Conservation (phyloP, 106 monocot genomes). For the Acorus gramineus region DNA sequence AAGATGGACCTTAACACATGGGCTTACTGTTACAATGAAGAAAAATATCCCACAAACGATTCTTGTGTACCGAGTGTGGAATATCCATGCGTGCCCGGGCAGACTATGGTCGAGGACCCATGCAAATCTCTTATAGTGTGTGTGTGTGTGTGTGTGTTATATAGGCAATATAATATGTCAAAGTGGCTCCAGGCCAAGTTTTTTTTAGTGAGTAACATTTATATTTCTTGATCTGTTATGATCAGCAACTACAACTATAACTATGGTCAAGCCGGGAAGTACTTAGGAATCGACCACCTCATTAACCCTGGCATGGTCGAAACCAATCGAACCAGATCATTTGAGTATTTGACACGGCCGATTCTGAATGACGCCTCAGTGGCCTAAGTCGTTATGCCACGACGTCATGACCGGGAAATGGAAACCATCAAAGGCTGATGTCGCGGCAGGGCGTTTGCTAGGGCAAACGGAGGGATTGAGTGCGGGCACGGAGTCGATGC, state of each 20-base stretch:
- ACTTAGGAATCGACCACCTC: too few relatives aligned
- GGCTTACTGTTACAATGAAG: slow-evolving; percentile 23
- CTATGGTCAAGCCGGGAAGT: slow-evolving; percentile 5
- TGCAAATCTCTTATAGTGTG: slow-evolving; percentile 18
- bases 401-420: too few relatives aligned
- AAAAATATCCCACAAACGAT: neutral
- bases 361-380: too few relatives aligned
- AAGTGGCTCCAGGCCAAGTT: too few relatives aligned
- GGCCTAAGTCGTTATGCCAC: too few relatives aligned
- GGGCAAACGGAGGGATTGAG: too few relatives aligned
- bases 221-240: neutral
- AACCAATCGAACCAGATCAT: too few relatives aligned
- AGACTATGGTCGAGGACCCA: slow-evolving; percentile 26
- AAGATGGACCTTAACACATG: slow-evolving; percentile 11
- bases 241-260: slow-evolving; percentile 25
- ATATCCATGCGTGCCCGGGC: slow-evolving; percentile 9
- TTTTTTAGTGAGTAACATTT: neutral
- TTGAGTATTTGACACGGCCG: too few relatives aligned
- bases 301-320: too few relatives aligned
- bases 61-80: slow-evolving; percentile 7
- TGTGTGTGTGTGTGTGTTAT: neutral
- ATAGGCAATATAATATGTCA: neutral
- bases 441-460: too few relatives aligned
- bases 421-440: too few relatives aligned
- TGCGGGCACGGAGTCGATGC: too few relatives aligned